phyloP scores from a whole-genome alignment of 1,284 basidiomycete genomes.

The Tylopilus sp. region DNA sequence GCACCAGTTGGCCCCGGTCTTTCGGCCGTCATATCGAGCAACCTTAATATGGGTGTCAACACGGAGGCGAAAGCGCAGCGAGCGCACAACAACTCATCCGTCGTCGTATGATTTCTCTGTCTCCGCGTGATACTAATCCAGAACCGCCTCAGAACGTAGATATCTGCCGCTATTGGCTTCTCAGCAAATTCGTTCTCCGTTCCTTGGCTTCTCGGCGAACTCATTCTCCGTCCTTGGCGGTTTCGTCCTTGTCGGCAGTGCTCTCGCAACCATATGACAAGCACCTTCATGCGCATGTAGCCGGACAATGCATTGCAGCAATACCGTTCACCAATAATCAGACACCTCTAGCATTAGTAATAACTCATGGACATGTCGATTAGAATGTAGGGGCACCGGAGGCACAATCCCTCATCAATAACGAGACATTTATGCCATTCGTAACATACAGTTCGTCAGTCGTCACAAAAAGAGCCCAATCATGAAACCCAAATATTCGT shows the following conservation, averaged over 20 bases:
- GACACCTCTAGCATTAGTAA: neutral
- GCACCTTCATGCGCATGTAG: constrained; percentile 13
- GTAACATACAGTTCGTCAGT: constrained; percentile 2
- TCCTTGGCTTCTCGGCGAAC: constrained; percentile 22
- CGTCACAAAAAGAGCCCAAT: constrained; percentile 1
- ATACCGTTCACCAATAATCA: constrained; percentile 19
- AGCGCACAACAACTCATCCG: constrained; percentile 37
- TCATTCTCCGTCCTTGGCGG: constrained; percentile 32
- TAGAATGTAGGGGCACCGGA: neutral
- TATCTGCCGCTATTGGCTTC: no score
- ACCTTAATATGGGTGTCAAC: constrained; percentile 35
- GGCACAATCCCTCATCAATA: neutral
- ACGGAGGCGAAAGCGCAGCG: constrained; percentile 35
- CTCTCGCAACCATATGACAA: constrained; percentile 31
- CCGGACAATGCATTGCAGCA: constrained; percentile 30
- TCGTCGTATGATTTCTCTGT: neutral
- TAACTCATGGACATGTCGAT: no score
- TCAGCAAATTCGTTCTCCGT: no score
- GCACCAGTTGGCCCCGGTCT: constrained; percentile 33
- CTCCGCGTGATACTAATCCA: constrained; percentile 4
- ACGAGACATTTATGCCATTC: neutral
- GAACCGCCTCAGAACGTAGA: constrained; percentile 26
- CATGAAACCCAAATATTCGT: neutral
- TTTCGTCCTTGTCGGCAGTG: constrained; percentile 29
- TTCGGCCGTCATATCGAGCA: constrained; percentile 29